These are phyloP conservation scores for Aspergillus glaucus DNA, from an alignment of 2,329 filamentous ascomycete genomes.

Conservation along the genomic window DNA sequence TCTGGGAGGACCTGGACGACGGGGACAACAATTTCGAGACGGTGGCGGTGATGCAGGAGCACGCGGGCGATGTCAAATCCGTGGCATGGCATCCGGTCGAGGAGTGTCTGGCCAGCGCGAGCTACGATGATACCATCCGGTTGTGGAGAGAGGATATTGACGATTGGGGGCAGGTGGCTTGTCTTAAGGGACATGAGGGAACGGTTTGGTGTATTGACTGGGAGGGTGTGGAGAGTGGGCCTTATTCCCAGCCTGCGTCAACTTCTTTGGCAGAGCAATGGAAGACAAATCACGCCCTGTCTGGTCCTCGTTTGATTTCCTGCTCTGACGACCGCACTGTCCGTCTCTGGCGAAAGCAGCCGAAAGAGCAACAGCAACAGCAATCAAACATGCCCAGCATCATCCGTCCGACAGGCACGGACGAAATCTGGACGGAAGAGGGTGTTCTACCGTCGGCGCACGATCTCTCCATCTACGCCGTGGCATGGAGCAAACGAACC, in stretches of 20 bases:
- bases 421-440: slow-evolving; percentile 80
- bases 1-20: slow-evolving; percentile 87
- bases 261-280: slow-evolving; percentile 15
- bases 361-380: slow-evolving; percentile 42
- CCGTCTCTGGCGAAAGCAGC: slow-evolving; percentile 67
- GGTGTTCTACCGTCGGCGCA: slow-evolving; percentile 68
- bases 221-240: slow-evolving; percentile 41
- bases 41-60: slow-evolving; percentile 87
- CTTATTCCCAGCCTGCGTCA: slow-evolving; percentile 6
- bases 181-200: slow-evolving; percentile 70
- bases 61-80: slow-evolving; percentile 90
- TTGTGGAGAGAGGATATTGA: slow-evolving; percentile 87
- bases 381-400: slow-evolving; percentile 73
- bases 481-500: slow-evolving; percentile 71
- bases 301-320: slow-evolving; percentile 61
- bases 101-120: slow-evolving; percentile 79
- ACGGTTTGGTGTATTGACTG: slow-evolving; percentile 87
- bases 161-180: slow-evolving; percentile 86
- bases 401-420: slow-evolving; percentile 63
- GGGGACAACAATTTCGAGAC: slow-evolving; percentile 96
- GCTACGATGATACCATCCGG: slow-evolving; percentile 87
- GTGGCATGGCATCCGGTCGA: slow-evolving; percentile 82
- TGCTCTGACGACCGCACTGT: slow-evolving; percentile 78
- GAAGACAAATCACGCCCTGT: slow-evolving; percentile 24
- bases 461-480: slow-evolving; percentile 74